Base-by-base conservation (phyloP, 106 monocot genomes). In the Triglochin maritima region DNA sequence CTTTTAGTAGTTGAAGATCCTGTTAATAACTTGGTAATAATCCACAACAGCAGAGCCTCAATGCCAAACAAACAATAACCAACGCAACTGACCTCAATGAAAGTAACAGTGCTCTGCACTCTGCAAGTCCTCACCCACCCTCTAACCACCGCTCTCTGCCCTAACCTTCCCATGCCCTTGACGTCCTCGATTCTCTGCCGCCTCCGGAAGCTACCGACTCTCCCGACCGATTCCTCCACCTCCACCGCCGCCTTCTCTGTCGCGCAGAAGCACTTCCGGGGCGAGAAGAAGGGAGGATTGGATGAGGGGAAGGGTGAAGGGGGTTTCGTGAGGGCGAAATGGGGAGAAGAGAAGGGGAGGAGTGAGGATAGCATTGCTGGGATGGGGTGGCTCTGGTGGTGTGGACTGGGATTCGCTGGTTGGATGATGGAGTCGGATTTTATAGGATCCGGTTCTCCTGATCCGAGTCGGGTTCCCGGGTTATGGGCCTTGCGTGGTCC, bases 61-160 rank as follows among this genome's bases (percentile, higher is more conserved):
- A 60, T 9, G 3, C 9, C 60, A 60, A 14, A 29, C 16, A 17
- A 60, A 60, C 4, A 60, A 60, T 29, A 29, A 60, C 4, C 42
- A 60, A 4, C 60, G 41, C 14, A 41, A 7, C 44, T 69, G 5
- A 91, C 95, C 95, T 96, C 95, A 52, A 96, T 85, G 69, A 96
- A 96, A 4, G 87, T 88, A 44, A 96, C 90, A 46, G 76, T 90
- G 50, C 95, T 90, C 73, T 96, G 95, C 4, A 73, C 79, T 2
- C 96, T 72, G 68, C 96, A 91, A 60, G 96, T 96, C 73, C 90
- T 70, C 5, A 88, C 87, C 95, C 95, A 96, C 1, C 95, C 95
- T 49, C 95, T 81, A 53, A 96, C 65, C 5, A 71, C 62, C 46
- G 91, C 71, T 50, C 55, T 72, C 76, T 91, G 65, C 62, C 90